Conservation (phyloP, 2,329 filamentous ascomycete genomes). For the Neopestalotiopsis clavispora region DNA sequence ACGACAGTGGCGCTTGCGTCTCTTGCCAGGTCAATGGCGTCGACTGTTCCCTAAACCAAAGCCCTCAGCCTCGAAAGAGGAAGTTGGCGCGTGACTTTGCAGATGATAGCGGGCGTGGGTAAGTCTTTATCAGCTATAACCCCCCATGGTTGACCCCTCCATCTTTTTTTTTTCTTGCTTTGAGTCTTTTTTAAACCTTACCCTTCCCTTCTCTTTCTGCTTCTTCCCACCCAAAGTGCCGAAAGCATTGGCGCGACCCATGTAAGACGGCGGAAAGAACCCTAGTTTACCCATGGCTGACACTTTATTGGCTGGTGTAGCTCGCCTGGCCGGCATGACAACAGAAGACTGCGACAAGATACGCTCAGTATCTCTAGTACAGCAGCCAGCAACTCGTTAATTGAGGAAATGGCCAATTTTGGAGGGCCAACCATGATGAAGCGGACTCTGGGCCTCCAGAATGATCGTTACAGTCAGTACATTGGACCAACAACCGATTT, state of each 20-base stretch:
- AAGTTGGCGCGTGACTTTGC: slow-evolving; percentile 71
- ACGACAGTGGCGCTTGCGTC: slow-evolving; percentile 68
- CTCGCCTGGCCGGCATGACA: slow-evolving; percentile 61
- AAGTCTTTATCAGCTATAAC: slow-evolving; percentile 44
- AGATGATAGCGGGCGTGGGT: slow-evolving; percentile 73
- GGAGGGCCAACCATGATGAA: slow-evolving; percentile 69
- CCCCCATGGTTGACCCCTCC: slow-evolving; percentile 28
- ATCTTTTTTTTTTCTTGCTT: too few relatives aligned
- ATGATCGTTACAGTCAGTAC: slow-evolving; percentile 80
- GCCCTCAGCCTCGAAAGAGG: slow-evolving; percentile 79
- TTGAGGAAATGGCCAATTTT: slow-evolving; percentile 74
- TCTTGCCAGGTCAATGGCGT: slow-evolving; percentile 79
- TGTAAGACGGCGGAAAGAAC: slow-evolving; percentile 9
- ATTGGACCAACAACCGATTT: slow-evolving; percentile 85
- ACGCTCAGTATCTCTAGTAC: slow-evolving; percentile 66
- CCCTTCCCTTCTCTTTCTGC: background rate
- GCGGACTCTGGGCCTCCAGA: slow-evolving; percentile 75
- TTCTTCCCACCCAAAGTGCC: background rate
- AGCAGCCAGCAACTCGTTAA: slow-evolving; percentile 64
- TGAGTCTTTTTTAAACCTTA: slow-evolving; percentile 19
- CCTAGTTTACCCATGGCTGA: slow-evolving; percentile 41
- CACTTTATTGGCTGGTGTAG: slow-evolving; percentile 56
- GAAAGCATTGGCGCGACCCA: background rate
- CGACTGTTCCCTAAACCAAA: slow-evolving; percentile 79
- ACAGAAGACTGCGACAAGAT: slow-evolving; percentile 56